Evolutionary conservation across 1,284 basidiomycete genomes (phyloP).

Genomic region (Cryptococcus sp.): DNA sequence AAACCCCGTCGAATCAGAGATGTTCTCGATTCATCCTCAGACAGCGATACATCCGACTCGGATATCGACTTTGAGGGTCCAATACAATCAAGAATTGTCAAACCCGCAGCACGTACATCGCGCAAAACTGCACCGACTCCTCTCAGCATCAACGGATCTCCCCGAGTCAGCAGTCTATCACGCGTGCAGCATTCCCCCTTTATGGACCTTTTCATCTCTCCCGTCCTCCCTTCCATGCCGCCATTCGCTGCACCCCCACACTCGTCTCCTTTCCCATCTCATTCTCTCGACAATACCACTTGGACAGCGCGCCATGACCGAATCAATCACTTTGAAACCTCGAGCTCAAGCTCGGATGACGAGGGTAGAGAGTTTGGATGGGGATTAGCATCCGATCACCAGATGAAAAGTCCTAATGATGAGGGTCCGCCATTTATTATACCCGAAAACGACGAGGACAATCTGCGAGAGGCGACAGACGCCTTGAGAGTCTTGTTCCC

Average conservation of each 20-base stretch:
- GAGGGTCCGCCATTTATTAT: slow-evolving; percentile 29
- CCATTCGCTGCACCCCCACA: slow-evolving; percentile 18
- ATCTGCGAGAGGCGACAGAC: slow-evolving; percentile 45
- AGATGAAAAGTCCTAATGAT: slow-evolving; percentile 29
- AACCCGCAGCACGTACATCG: slow-evolving; percentile 7
- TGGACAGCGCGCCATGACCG: slow-evolving; percentile 40
- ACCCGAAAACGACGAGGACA: slow-evolving; percentile 38
- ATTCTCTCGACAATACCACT: slow-evolving; percentile 49
- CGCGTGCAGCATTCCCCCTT: slow-evolving; percentile 29
- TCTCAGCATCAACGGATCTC: slow-evolving; percentile 17
- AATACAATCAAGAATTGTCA: slow-evolving; percentile 5
- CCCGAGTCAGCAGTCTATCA: slow-evolving; percentile 14
- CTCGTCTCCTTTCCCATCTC: slow-evolving; percentile 48
- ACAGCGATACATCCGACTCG: slow-evolving; percentile 41
- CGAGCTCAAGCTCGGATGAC: slow-evolving; percentile 46
- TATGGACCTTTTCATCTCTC: slow-evolving; percentile 37
- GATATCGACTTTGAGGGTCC: slow-evolving; percentile 32
- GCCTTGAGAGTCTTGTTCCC: slow-evolving; percentile 46
- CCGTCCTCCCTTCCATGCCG: slow-evolving; percentile 20
- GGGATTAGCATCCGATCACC: slow-evolving; percentile 36
- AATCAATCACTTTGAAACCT: slow-evolving; percentile 30
- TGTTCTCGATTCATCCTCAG: slow-evolving; percentile 41
- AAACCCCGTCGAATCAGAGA: slow-evolving; percentile 9
- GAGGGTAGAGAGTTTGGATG: slow-evolving; percentile 43
- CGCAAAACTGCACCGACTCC: slow-evolving; percentile 34